These are phyloP conservation scores for Polyplosphaeria fusca DNA, from an alignment of 495 filamentous ascomycete species.

Conservation along the genomic window DNA sequence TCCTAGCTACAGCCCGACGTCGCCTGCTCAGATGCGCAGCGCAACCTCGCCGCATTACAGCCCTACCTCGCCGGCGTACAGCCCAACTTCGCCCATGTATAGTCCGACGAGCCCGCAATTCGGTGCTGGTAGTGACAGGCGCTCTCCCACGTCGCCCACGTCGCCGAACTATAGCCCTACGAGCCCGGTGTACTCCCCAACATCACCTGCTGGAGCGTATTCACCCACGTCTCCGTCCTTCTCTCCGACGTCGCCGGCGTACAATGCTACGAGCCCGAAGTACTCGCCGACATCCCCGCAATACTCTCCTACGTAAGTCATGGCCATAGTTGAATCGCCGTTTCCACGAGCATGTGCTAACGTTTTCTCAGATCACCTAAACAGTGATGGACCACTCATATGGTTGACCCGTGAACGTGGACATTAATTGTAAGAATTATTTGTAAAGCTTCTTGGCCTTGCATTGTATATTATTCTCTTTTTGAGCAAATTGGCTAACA, in stretches of 20 bases:
- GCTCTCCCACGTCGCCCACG: constrained; percentile 51
- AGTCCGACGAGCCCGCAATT: constrained; percentile 65
- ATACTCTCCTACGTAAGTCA: constrained; percentile 39
- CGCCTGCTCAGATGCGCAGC: constrained; percentile 55
- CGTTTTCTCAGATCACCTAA: constrained; percentile 13
- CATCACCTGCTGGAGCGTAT: constrained; percentile 45
- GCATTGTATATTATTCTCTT: constrained; percentile 20
- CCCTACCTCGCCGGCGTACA: constrained; percentile 62
- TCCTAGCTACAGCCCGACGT: constrained; percentile 60
- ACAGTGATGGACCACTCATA: constrained; percentile 17
- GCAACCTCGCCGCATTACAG: constrained; percentile 53
- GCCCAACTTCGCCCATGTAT: constrained; percentile 63
- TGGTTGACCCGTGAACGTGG: no score
- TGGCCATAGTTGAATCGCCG: constrained; percentile 10
- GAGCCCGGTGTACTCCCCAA: constrained; percentile 48
- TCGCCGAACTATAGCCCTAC: constrained; percentile 37
- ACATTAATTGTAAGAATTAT: no score
- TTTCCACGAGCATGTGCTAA: constrained; percentile 8
- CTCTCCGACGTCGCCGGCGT: constrained; percentile 67
- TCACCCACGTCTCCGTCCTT: constrained; percentile 61
- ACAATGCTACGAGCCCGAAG: constrained; percentile 49
- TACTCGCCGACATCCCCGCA: constrained; percentile 49
- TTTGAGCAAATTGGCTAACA: constrained; percentile 10
- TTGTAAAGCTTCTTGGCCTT: background rate
- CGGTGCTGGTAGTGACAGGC: constrained; percentile 55